These are phyloP conservation scores for Drechslerella stenobrocha DNA, from an alignment of 2,329 filamentous ascomycete species.

Conservation along the genomic window DNA sequence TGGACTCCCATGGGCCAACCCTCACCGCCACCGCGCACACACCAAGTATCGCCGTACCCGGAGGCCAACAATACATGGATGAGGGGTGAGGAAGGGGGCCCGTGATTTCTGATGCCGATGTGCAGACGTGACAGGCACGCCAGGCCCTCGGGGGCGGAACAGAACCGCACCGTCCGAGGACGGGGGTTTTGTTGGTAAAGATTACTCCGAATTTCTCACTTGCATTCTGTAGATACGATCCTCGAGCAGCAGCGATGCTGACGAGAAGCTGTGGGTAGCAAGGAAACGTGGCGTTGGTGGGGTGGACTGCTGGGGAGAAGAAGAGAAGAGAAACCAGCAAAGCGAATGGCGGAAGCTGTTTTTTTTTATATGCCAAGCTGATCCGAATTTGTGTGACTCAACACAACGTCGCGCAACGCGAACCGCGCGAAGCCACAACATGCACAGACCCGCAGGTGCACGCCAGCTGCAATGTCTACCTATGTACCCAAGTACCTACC, in stretches of 20 bases:
- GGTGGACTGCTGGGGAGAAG: slow-evolving; percentile 60
- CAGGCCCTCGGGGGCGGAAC: slow-evolving; percentile 71
- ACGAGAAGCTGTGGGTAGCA: slow-evolving; percentile 62
- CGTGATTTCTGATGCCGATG: slow-evolving; percentile 73
- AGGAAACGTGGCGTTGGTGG: slow-evolving; percentile 65
- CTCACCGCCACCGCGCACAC: background rate
- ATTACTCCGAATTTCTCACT: slow-evolving; percentile 85
- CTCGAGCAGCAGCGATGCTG: background rate
- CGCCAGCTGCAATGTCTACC: too few relatives aligned
- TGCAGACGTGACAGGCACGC: slow-evolving; percentile 68
- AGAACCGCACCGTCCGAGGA: slow-evolving; percentile 54
- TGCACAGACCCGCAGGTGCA: too few relatives aligned
- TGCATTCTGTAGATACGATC: slow-evolving; percentile 57
- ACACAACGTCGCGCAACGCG: slow-evolving; percentile 20
- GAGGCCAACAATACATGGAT: slow-evolving; percentile 17
- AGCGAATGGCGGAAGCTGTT: background rate
- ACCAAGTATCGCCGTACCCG: slow-evolving; percentile 6
- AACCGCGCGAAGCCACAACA: background rate
- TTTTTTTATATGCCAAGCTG: slow-evolving; percentile 45
- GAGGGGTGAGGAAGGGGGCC: slow-evolving; percentile 54
- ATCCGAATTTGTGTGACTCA: slow-evolving; percentile 33
- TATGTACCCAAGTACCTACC: too few relatives aligned
- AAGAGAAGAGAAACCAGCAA: slow-evolving; percentile 51
- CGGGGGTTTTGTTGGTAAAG: slow-evolving; percentile 62
- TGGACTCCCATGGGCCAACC: slow-evolving; percentile 44